These are phyloP conservation scores for Symbiodinium pilosum DNA, from an alignment of 73 alveolate genomes.

Conservation along the genomic window DNA sequence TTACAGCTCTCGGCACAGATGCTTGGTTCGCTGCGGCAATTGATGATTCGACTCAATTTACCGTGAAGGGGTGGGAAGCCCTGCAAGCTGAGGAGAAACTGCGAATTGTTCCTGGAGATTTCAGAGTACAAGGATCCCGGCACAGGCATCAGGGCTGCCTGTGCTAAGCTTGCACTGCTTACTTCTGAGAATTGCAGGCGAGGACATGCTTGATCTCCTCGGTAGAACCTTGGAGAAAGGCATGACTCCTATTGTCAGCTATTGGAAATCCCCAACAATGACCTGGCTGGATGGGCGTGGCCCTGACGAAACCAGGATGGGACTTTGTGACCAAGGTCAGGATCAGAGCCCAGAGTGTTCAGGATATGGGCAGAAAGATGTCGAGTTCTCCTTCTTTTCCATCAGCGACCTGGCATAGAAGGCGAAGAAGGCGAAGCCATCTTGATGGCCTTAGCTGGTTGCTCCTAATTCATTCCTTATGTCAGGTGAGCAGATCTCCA, in stretches of 20 bases:
- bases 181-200: background rate
- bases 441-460: background rate
- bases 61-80: too few species aligned
- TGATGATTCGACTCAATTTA: too few species aligned
- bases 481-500: too few species aligned
- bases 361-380: background rate
- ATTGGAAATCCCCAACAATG: background rate
- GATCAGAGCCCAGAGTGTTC: background rate
- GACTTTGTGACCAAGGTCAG: background rate
- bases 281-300: background rate
- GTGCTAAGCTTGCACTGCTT: too few species aligned
- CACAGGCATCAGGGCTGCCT: background rate
- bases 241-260: conserved; percentile 1
- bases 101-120: background rate
- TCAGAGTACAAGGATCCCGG: background rate
- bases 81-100: background rate
- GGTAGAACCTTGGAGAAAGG: background rate
- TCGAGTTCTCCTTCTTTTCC: background rate
- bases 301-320: background rate
- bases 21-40: background rate
- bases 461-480: too few species aligned
- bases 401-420: background rate
- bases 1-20: conserved; percentile 11
- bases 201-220: background rate
- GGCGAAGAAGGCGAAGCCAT: background rate